Evolutionary conservation across 129 eudicot species (phyloP), one percentile per base, ranked within the genome.

Genomic region (Gnaphalium uliginosum): DNA sequence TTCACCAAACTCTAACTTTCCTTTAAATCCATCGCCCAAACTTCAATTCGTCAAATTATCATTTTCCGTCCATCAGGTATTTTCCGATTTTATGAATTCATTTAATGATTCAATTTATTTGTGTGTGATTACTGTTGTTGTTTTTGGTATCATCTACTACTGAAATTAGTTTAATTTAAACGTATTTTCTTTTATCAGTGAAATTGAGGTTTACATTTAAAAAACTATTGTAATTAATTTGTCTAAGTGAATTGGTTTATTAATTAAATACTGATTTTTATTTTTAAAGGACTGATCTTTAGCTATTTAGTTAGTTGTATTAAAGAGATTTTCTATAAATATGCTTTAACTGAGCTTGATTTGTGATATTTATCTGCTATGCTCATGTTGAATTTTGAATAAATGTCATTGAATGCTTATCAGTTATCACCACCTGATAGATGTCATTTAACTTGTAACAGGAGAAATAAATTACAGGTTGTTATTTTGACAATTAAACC

Each of bases 1-100:
- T 13, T 80, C 67, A 51, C 57, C 78, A 72, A 79, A 79, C 83
- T 78, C 83, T 72, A 65, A 37, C 6, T 4, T 22, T 14, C 39
- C 53, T 39, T 76, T 66, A 30, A 15, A 33, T 66, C 54, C 30
- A 60, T 59, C 53, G 13, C 66, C 67, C 74, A 24, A 17, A 60
- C 35, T 22, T 59, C 19, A 19, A 21, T 21, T 51, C 56, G 18
- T 26, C 32, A 58, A 22, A 2, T 46, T 14, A 46, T 46, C 53
- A 46, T 46, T 46, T 7, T 29, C 50, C 64, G 21, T 10, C 35
- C 35, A 21, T 30, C 41, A 54, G 30, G 6, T 57, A 57, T 1
- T 63, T 27, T 39, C 14, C 3, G 2, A 27, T 29, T 48, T 15
- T 75, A 2, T 43, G 2, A 19, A 69, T 43, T 41, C 46, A 8